These are phyloP conservation scores for Phytophthora agathidicida DNA, from an alignment of 352 stramenopile genomes.

Conservation along the genomic window DNA sequence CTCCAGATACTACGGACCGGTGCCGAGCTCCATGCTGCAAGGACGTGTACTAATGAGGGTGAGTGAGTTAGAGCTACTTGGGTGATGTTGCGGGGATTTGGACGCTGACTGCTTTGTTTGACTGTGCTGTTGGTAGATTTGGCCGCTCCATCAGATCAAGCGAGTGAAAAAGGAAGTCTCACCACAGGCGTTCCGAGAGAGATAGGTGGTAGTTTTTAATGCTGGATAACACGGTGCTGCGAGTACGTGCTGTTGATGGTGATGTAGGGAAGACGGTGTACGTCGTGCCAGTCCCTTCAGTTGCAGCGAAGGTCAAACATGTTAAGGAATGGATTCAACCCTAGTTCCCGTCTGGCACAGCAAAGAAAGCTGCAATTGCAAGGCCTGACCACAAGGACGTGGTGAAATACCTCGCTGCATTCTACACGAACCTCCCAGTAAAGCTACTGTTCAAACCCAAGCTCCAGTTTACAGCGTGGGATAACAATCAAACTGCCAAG, in stretches of 20 bases:
- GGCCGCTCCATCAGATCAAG: slow-evolving; percentile 75
- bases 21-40: slow-evolving; percentile 92
- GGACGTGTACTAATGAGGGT: slow-evolving; percentile 90
- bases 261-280: slow-evolving; percentile 27
- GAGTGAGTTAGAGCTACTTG: slow-evolving; percentile 25
- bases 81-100: neutral
- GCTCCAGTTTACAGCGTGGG: slow-evolving; percentile 26
- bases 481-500: slow-evolving; percentile 8
- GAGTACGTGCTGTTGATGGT: too few species aligned
- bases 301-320: slow-evolving; percentile 18
- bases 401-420: slow-evolving; percentile 20
- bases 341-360: neutral
- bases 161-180: slow-evolving; percentile 59
- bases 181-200: slow-evolving; percentile 65
- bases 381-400: slow-evolving; percentile 11
- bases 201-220: slow-evolving; percentile 22
- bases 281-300: slow-evolving; percentile 21
- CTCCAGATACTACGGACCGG: slow-evolving; percentile 94
- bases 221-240: too few species aligned
- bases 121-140: slow-evolving; percentile 57
- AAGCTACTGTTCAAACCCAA: slow-evolving; percentile 20
- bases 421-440: slow-evolving; percentile 23
- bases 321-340: slow-evolving; percentile 21
- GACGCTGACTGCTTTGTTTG: slow-evolving; percentile 1
- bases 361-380: neutral